A percentile compares a stretch with the other conserved stretches of the same genome.
phyloP scores from a whole-genome alignment of 495 filamentous ascomycete species.

The Oidiodendron maius region DNA sequence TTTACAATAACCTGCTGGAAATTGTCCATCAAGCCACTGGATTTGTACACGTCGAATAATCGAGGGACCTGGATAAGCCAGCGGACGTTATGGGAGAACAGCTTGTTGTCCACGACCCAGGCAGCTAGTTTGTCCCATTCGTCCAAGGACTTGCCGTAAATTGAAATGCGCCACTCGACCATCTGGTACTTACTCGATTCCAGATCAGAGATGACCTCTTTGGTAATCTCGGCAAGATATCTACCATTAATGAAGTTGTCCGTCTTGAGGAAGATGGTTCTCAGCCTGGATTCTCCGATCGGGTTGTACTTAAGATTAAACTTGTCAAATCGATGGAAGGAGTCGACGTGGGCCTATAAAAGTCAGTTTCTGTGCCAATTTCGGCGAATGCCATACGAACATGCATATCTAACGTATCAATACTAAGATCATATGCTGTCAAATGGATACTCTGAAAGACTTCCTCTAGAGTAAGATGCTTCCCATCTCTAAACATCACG shows the following conservation, averaged over 20 bases:
- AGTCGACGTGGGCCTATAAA: conserved; percentile 84
- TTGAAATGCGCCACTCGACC: conserved; percentile 97
- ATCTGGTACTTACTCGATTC: conserved; percentile 99
- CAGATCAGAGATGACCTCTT: conserved; percentile 94
- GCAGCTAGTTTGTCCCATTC: conserved; percentile 98
- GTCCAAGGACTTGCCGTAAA: conserved; percentile 85
- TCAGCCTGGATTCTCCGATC: conserved; percentile 87
- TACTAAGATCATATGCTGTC: conserved; percentile 95
- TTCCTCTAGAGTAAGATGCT: conserved; percentile 82
- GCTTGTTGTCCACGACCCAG: conserved; percentile 98
- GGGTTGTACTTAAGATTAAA: conserved; percentile 99
- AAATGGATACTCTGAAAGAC: conserved; percentile 97
- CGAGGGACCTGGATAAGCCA: conserved; percentile 96
- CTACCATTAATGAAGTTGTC: conserved; percentile 96
- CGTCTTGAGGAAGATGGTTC: conserved; percentile 96
- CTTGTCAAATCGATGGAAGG: conserved; percentile 98
- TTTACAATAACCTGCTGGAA: conserved; percentile 91
- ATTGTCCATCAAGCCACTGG: conserved; percentile 73
- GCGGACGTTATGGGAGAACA: conserved; percentile 94
- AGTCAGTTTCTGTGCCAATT: conserved; percentile 1
- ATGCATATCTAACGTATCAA: conserved; percentile 99
- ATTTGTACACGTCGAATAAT: conserved; percentile 93
- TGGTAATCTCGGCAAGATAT: conserved; percentile 94
- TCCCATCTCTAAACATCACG: conserved; percentile 88
- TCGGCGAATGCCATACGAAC: conserved; percentile 8